Evolutionary conservation across 164 flowering plant species (phyloP).

Genomic region (Echeveria elegans): DNA sequence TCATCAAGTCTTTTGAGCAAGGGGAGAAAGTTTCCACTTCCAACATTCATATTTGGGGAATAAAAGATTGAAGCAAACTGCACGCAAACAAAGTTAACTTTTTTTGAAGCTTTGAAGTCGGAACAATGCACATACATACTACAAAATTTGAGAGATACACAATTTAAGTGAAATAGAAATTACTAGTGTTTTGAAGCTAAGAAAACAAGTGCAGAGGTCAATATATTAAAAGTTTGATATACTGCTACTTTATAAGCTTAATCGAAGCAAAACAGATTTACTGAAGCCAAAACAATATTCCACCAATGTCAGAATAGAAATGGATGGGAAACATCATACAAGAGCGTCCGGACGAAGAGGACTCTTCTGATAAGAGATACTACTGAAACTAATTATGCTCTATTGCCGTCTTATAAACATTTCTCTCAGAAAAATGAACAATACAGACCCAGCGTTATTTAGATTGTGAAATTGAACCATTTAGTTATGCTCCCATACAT

Average conservation of each 20-base stretch:
- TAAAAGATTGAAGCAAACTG: conserved; percentile 86
- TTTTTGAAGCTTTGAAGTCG: neutral
- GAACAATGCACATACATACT: neutral
- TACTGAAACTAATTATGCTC: neutral
- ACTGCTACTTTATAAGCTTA: neutral
- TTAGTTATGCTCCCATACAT: neutral
- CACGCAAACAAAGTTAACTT: conserved; percentile 10
- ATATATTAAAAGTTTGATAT: neutral
- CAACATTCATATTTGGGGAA: conserved; percentile 74
- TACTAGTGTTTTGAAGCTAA: neutral
- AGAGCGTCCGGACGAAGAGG: neutral
- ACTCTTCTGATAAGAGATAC: neutral
- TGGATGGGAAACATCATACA: neutral
- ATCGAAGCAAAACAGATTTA: neutral
- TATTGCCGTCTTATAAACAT: neutral
- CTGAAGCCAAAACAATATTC: neutral
- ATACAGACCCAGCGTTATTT: neutral
- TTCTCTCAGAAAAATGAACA: neutral
- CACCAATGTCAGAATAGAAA: neutral
- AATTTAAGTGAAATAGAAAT: neutral
- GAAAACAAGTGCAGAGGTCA: neutral
- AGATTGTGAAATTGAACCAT: neutral
- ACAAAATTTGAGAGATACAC: neutral
- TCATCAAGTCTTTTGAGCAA: conserved; percentile 87
- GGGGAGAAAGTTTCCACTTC: conserved; percentile 70